These are phyloP conservation scores for Leishmania braziliensis DNA, from an alignment of 208 protist species.

Conservation along the genomic window DNA sequence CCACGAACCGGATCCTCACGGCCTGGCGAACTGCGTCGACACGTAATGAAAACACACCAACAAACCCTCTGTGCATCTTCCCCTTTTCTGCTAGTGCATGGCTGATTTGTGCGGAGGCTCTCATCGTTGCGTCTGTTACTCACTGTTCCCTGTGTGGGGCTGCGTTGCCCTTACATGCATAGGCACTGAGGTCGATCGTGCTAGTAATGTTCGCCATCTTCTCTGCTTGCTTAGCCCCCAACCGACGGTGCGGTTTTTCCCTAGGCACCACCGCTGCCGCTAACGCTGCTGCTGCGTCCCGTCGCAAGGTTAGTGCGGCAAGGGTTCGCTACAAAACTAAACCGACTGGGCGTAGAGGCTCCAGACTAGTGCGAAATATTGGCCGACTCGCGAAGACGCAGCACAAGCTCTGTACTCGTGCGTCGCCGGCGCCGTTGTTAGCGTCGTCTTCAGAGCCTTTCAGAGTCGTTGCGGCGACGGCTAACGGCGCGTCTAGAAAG, in stretches of 20 bases:
- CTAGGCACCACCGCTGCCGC: background rate
- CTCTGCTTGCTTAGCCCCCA: conserved; percentile 5
- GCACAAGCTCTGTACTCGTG: background rate
- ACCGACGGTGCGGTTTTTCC: background rate
- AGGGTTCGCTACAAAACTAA: background rate
- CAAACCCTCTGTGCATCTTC: background rate
- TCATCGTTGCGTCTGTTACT: background rate
- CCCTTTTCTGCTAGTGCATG: background rate
- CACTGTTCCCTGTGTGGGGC: background rate
- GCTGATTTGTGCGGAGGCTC: background rate
- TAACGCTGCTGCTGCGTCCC: background rate
- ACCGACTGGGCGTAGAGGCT: background rate
- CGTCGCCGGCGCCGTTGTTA: background rate
- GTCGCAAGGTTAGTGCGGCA: background rate
- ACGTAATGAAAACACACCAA: background rate
- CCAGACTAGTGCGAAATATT: background rate
- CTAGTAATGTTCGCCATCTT: conserved; percentile 5
- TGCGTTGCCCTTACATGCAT: background rate
- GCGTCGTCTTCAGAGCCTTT: background rate
- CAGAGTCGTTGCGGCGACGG: background rate
- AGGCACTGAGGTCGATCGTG: background rate
- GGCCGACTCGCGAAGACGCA: background rate
- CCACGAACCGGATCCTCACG: background rate
- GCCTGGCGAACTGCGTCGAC: background rate
- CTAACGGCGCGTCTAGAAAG: background rate